Evolutionary conservation across 257 asterid species (phyloP).

Genomic region (Prunella vulgaris): DNA sequence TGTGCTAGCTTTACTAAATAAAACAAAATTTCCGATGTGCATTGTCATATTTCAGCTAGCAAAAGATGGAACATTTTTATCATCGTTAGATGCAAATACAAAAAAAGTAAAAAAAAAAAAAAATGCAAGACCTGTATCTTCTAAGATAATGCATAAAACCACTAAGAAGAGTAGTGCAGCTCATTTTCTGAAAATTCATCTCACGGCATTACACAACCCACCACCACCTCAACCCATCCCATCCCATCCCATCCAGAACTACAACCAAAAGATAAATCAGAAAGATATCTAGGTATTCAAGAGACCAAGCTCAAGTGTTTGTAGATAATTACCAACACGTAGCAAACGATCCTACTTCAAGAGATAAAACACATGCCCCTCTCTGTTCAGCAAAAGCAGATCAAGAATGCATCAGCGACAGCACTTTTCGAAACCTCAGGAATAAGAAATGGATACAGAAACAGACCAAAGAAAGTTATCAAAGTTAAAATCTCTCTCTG

Average conservation of each 20-base stretch:
- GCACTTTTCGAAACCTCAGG: slow-evolving; percentile 3
- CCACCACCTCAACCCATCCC: no score
- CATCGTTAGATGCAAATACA: not conserved
- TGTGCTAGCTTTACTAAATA: slow-evolving; percentile 5
- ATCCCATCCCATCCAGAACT: not conserved
- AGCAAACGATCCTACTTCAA: slow-evolving; percentile 10
- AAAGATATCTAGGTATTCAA: not conserved
- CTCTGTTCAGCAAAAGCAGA: slow-evolving; percentile 23
- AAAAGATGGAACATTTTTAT: not conserved
- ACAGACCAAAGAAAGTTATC: not conserved
- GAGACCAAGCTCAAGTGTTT: not conserved
- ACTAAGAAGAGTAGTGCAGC: not conserved
- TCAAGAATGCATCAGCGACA: slow-evolving; percentile 23
- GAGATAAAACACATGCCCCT: slow-evolving; percentile 3
- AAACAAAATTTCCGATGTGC: not conserved
- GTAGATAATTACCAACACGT: slow-evolving; percentile 5
- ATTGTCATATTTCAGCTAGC: slow-evolving; percentile 9
- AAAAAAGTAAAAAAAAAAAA: not conserved
- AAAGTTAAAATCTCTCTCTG: not conserved
- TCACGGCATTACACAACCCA: not conserved
- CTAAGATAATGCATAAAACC: not conserved
- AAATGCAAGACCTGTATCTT: not conserved
- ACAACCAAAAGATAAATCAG: not conserved
- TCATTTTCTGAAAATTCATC: not conserved
- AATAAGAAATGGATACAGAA: not conserved